Conservation (phyloP, 139 green algal species). For the Tetradesmus lagerheimii region DNA sequence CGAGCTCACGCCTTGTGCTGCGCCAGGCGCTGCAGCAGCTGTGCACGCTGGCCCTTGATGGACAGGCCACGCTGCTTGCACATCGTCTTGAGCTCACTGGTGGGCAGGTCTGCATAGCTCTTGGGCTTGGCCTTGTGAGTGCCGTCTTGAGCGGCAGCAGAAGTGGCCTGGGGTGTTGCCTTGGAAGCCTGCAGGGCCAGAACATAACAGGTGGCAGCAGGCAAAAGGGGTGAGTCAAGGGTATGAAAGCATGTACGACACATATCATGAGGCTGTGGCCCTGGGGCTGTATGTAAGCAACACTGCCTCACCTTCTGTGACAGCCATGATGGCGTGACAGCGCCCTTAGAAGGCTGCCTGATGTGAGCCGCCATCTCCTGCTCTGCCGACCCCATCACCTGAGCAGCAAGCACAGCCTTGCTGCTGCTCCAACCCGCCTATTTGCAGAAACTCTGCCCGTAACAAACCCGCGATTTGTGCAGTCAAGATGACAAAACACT, state of each 20-base stretch:
- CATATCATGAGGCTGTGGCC: no score
- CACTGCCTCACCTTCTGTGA: not conserved
- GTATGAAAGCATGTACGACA: no score
- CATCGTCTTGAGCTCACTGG: conserved; percentile 12
- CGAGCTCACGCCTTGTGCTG: not conserved
- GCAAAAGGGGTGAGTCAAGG: no score
- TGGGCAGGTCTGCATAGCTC: not conserved
- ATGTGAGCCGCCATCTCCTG: not conserved
- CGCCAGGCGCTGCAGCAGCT: not conserved
- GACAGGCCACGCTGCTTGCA: conserved; percentile 20
- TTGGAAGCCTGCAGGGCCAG: not conserved
- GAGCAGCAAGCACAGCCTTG: not conserved
- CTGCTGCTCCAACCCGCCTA: no score
- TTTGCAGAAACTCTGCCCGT: no score
- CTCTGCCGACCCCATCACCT: conserved; percentile 4
- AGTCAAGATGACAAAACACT: no score
- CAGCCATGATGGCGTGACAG: not conserved
- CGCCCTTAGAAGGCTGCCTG: not conserved
- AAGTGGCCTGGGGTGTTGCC: not conserved
- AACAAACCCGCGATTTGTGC: no score
- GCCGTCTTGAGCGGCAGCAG: not conserved
- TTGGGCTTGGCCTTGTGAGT: not conserved
- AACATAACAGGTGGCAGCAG: no score
- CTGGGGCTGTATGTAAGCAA: no score
- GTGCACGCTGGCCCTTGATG: not conserved